Evolutionary conservation across 257 asterid species (phyloP), one percentile per base, ranked within the genome.

Genomic region (Lithospermum erythrorhizon): DNA sequence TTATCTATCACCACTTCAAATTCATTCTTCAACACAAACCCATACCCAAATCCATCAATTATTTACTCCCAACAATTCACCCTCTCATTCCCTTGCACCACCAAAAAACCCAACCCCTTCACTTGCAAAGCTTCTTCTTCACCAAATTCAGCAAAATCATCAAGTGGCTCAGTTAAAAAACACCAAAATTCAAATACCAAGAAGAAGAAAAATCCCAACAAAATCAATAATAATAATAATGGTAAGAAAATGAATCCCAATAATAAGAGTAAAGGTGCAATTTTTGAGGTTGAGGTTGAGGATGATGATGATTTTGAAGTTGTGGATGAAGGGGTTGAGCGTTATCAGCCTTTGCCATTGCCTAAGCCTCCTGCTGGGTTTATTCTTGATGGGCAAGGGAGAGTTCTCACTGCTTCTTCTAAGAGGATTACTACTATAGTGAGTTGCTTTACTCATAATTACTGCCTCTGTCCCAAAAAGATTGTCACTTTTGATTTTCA

Each of bases 331-430:
- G 45, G 63, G 48, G 55, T 58, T 58, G 35, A 82, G 11, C 3
- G 57, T 18, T 71, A 65, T 9, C 70, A 66, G 65, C 72, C 86
- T 64, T 75, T 89, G 69, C 87, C 95, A 22, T 75, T 87, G 67
- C 96, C 98, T 18, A 90, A 90, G 14, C 97, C 97, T 0, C 96
- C 98, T 21, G 98, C 98, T 8, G 96, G 98, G n/a, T 90, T 90
- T 59, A 82, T 85, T 54, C 58, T 90, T 68, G 95, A 87, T 62
- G 98, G 82, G 23, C 87, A 87, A 73, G 96, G 96, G 67, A 82
- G 73, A 55, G 95, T 87, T 67, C 79, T 90, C 47, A 70, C 85
- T 94, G 98, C 89, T 70, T 87, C 96, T 47, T 75, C 79, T 65
- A 90, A 80, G 63, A 89, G 96, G 62, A 78, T 83, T 72, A 87